Percentiles rank a stretch among this genome's conserved stretches.
Conservation (phyloP, 2,329 filamentous ascomycete genomes). For the Fusarium dlaminii region DNA sequence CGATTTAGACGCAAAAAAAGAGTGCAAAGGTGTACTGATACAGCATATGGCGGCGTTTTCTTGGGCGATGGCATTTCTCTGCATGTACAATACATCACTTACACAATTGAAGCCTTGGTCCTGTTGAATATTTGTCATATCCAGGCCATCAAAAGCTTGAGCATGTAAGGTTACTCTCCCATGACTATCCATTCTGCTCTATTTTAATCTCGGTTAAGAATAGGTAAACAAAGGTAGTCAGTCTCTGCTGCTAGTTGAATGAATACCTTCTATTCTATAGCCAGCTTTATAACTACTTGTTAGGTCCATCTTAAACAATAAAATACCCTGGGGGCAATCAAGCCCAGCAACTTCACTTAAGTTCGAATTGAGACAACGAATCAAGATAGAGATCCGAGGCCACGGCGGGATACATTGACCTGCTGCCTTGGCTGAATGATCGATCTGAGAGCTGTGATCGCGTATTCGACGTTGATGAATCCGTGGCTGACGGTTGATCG, state of each 20-base stretch:
- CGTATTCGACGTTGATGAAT: background rate
- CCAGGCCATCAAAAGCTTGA: background rate
- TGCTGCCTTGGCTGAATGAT: background rate
- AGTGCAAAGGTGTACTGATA: background rate
- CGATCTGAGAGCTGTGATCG: background rate
- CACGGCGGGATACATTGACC: background rate
- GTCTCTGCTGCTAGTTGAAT: background rate
- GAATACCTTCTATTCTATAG: background rate
- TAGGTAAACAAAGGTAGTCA: background rate
- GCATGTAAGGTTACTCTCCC: background rate
- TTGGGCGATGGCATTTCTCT: background rate
- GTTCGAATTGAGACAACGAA: background rate
- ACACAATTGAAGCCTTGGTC: background rate
- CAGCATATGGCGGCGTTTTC: constrained; percentile 17
- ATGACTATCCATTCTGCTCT: background rate
- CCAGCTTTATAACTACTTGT: background rate
- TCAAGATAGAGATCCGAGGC: background rate
- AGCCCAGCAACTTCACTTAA: background rate
- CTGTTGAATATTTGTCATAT: background rate
- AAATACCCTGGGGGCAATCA: background rate
- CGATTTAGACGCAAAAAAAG: constrained; percentile 2
- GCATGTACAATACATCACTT: background rate
- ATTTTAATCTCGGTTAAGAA: background rate
- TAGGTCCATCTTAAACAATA: background rate
- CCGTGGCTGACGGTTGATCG: background rate